phyloP scores from a whole-genome alignment of 352 stramenopile species.

The Phytopythium delawarense region DNA sequence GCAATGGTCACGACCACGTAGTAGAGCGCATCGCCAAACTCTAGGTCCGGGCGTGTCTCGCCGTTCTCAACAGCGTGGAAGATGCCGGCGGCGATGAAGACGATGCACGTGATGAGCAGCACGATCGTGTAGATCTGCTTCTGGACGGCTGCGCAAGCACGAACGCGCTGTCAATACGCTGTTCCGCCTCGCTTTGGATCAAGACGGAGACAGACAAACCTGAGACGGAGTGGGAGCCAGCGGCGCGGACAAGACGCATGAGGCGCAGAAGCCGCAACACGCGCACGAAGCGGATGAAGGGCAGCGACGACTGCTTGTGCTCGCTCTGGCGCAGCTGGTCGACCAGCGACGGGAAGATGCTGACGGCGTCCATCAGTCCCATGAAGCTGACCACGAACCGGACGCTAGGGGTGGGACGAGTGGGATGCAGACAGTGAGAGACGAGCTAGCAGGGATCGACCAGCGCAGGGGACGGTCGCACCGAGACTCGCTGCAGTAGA shows the following conservation, averaged over 20 bases:
- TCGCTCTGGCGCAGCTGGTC: constrained; percentile 21
- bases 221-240: constrained; percentile 41
- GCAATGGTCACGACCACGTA: constrained; percentile 56
- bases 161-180: too few relatives aligned
- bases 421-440: neutral
- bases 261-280: constrained; percentile 55
- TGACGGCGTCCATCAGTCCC: constrained; percentile 54
- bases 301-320: constrained; percentile 23
- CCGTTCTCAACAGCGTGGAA: constrained; percentile 54
- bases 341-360: constrained; percentile 46
- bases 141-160: constrained; percentile 30
- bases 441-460: neutral
- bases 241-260: constrained; percentile 41
- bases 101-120: constrained; percentile 58
- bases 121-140: constrained; percentile 64
- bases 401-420: constrained; percentile 5
- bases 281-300: constrained; percentile 60
- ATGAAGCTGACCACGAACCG: constrained; percentile 47
- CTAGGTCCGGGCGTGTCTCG: constrained; percentile 20
- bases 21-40: constrained; percentile 57
- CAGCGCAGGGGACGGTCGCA: constrained; percentile 5
- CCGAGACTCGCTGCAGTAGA: constrained; percentile 61
- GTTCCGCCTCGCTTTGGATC: neutral
- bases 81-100: constrained; percentile 56
- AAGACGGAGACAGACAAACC: constrained; percentile 4